phyloP scores from a whole-genome alignment of 495 filamentous ascomycete species.

The Cercophora samala region DNA sequence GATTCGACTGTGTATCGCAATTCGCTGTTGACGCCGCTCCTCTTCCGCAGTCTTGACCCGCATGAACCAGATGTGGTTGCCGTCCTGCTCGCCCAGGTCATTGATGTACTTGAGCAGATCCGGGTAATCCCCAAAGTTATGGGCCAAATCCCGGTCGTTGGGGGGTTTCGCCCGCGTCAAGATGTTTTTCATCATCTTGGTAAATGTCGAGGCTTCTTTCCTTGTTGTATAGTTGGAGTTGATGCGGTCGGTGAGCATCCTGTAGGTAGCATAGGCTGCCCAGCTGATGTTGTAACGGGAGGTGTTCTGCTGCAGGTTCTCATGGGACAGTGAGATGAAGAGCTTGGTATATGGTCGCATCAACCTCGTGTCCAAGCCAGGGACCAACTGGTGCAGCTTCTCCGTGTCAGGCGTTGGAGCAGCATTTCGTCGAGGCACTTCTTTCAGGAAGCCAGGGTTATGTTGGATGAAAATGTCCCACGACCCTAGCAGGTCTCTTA shows the following conservation, averaged over 20 bases:
- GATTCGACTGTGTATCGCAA: constrained; percentile 14
- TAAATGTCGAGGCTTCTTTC: constrained; percentile 26
- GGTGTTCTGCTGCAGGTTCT: constrained; percentile 21
- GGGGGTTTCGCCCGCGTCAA: constrained; percentile 15
- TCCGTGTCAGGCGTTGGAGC: neutral
- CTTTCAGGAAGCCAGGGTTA: neutral
- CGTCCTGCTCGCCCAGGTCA: neutral
- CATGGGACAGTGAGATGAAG: neutral
- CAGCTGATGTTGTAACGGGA: constrained; percentile 24
- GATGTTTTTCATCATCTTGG: constrained; percentile 21
- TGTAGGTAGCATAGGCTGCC: constrained; percentile 43
- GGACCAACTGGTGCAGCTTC: neutral
- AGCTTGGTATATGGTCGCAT: neutral
- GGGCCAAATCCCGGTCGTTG: constrained; percentile 9
- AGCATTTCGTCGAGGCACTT: neutral
- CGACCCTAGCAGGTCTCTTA: constrained; percentile 40
- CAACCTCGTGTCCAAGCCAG: neutral
- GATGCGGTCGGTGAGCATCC: constrained; percentile 36
- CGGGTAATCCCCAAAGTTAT: constrained; percentile 11
- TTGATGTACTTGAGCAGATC: constrained; percentile 17
- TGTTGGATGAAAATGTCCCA: constrained; percentile 39
- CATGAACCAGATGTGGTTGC: neutral
- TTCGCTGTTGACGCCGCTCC: neutral
- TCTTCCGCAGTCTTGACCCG: neutral
- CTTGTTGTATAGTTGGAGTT: constrained; percentile 21